Percentiles rank a stretch among this genome's conserved stretches.
Conservation (phyloP, 2,329 filamentous ascomycete genomes). For the Nemania sp. region DNA sequence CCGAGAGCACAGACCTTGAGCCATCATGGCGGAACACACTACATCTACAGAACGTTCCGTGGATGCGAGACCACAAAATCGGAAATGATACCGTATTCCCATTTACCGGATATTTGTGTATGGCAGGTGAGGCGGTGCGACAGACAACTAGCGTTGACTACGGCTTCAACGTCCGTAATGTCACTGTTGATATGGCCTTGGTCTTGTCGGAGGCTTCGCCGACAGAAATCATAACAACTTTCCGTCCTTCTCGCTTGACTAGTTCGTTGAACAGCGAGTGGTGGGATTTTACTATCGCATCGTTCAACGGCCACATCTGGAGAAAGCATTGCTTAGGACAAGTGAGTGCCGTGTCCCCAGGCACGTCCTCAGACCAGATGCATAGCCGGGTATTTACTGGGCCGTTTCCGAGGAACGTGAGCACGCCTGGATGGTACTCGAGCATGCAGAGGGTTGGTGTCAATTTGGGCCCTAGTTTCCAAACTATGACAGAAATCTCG, state of each 20-base stretch:
- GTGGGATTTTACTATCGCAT: slow-evolving; percentile 41
- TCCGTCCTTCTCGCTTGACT: slow-evolving; percentile 34
- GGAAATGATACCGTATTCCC: slow-evolving; percentile 42
- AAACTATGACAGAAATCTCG: slow-evolving; percentile 32
- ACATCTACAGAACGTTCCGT: slow-evolving; percentile 1
- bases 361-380: too few relatives aligned
- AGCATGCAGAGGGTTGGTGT: slow-evolving; percentile 37
- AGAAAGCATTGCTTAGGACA: slow-evolving; percentile 37
- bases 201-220: slow-evolving; percentile 36
- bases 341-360: too few relatives aligned
- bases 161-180: slow-evolving; percentile 36
- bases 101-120: slow-evolving; percentile 41
- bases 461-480: slow-evolving; percentile 40
- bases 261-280: slow-evolving; percentile 33
- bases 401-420: slow-evolving; percentile 5
- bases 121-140: slow-evolving; percentile 43
- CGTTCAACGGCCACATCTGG: slow-evolving; percentile 35
- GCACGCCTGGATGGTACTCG: slow-evolving; percentile 34
- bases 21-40: slow-evolving; percentile 42
- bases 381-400: too few relatives aligned
- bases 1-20: not conserved
- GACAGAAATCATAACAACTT: slow-evolving; percentile 40
- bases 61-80: not conserved
- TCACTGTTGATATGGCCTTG: slow-evolving; percentile 39
- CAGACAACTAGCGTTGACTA: slow-evolving; percentile 27